Conservation (phyloP, 1,139 yeast species). For the Candida sp. region DNA sequence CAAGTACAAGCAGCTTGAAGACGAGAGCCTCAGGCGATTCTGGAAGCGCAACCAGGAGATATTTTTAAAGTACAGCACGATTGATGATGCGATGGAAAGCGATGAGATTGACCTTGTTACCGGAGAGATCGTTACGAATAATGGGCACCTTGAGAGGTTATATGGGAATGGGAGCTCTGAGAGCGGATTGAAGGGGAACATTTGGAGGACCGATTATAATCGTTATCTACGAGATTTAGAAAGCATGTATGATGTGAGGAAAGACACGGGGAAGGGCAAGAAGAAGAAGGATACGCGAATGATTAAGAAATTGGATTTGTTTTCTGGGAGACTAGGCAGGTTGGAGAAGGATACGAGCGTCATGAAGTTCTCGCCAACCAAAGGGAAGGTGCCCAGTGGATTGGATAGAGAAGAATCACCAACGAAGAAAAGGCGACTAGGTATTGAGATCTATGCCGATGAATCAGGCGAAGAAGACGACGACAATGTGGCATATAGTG, state of each 20-base stretch:
- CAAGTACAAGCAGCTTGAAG: constrained; percentile 27
- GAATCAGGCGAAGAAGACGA: neutral
- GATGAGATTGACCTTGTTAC: constrained; percentile 68
- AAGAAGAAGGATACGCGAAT: constrained; percentile 20
- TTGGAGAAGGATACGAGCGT: constrained; percentile 2
- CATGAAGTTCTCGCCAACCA: constrained; percentile 17
- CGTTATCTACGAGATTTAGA: constrained; percentile 18
- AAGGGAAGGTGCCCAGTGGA: constrained; percentile 11
- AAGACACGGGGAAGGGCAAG: constrained; percentile 10
- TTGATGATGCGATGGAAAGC: constrained; percentile 56
- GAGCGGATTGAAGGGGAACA: constrained; percentile 17
- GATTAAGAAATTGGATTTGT: constrained; percentile 19
- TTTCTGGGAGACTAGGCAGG: constrained; percentile 1
- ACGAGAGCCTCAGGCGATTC: constrained; percentile 35
- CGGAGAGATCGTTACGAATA: constrained; percentile 61
- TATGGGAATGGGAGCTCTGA: constrained; percentile 10
- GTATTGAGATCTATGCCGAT: neutral
- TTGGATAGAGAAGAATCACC: constrained; percentile 14
- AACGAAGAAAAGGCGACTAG: constrained; percentile 17
- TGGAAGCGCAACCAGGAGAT: constrained; percentile 57
- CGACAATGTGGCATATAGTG: neutral
- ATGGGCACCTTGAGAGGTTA: constrained; percentile 63
- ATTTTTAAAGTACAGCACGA: constrained; percentile 53
- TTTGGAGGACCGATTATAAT: constrained; percentile 27
- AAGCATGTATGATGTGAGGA: neutral